Conservation (phyloP, 768 basidiomycete genomes). For the Termitomyces sp. region DNA sequence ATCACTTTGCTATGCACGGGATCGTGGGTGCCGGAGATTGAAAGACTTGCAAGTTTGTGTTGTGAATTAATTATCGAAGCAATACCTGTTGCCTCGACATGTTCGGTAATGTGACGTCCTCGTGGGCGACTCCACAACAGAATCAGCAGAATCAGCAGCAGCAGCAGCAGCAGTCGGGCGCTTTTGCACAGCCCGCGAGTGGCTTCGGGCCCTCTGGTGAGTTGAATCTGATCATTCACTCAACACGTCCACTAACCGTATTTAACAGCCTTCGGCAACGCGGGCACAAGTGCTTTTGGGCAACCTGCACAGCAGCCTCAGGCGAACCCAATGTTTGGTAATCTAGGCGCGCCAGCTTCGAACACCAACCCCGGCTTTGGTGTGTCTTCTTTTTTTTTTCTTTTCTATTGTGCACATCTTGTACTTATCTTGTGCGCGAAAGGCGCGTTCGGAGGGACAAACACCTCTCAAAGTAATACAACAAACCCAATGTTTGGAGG, state of each 20-base stretch:
- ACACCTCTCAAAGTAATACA: conserved; percentile 27
- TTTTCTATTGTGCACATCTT: conserved; percentile 8
- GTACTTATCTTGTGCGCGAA: conserved; percentile 12
- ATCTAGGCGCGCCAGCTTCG: conserved; percentile 32
- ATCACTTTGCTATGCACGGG: conserved; percentile 8
- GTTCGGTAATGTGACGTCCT: conserved; percentile 59
- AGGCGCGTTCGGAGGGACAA: conserved; percentile 44
- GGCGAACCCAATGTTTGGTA: conserved; percentile 81
- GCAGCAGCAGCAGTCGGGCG: conserved; percentile 48
- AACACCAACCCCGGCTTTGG: conserved; percentile 37
- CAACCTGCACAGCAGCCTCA: conserved; percentile 49
- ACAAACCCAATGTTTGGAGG: conserved; percentile 52
- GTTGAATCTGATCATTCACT: conserved; percentile 18
- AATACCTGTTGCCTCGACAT: conserved; percentile 29
- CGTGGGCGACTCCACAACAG: conserved; percentile 66
- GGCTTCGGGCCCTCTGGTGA: conserved; percentile 55
- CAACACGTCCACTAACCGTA: conserved; percentile 13
- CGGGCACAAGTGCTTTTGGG: conserved; percentile 51
- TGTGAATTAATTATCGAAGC: not conserved
- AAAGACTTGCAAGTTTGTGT: conserved; percentile 23
- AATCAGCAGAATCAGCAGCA: conserved; percentile 56
- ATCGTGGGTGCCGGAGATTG: conserved; percentile 26
- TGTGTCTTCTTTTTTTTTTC: conserved; percentile 21
- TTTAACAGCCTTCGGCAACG: conserved; percentile 44
- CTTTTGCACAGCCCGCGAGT: conserved; percentile 62